phyloP scores from a whole-genome alignment of 2,329 filamentous ascomycete genomes.

The Penicillium sp. region DNA sequence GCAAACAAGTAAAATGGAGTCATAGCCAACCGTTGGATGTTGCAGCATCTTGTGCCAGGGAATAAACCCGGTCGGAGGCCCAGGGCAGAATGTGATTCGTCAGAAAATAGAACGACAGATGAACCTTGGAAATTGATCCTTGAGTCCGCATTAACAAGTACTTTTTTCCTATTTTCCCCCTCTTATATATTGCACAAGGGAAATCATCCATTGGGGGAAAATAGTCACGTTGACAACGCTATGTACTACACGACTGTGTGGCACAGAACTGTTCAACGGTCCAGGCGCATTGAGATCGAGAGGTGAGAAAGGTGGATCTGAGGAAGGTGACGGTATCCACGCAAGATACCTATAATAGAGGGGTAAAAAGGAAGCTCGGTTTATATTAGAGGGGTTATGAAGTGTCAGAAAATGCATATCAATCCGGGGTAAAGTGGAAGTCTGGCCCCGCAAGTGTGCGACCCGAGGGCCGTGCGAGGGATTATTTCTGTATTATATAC shows the following conservation, averaged over 20 bases:
- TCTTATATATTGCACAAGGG: neutral
- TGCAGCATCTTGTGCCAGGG: neutral
- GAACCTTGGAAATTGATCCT: neutral
- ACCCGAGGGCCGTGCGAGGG: constrained; percentile 17
- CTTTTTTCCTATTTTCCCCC: neutral
- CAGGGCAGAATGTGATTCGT: constrained; percentile 15
- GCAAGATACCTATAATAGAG: neutral
- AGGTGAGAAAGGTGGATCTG: neutral
- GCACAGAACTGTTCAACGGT: neutral
- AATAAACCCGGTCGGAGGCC: constrained; percentile 12
- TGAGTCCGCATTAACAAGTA: neutral
- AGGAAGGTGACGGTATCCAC: neutral
- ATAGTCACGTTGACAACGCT: neutral
- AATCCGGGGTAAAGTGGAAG: constrained; percentile 9
- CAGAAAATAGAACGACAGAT: neutral
- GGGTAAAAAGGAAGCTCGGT: neutral
- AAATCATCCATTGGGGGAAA: neutral
- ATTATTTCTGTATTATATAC: neutral
- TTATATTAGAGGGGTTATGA: neutral
- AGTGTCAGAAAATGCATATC: constrained; percentile 2
- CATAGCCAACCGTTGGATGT: neutral
- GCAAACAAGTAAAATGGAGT: neutral
- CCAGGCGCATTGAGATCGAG: neutral
- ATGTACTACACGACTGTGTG: constrained; percentile 3
- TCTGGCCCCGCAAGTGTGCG: constrained; percentile 13